Base-by-base conservation (phyloP, 441 rosid genomes). In the Sinapis alba region DNA sequence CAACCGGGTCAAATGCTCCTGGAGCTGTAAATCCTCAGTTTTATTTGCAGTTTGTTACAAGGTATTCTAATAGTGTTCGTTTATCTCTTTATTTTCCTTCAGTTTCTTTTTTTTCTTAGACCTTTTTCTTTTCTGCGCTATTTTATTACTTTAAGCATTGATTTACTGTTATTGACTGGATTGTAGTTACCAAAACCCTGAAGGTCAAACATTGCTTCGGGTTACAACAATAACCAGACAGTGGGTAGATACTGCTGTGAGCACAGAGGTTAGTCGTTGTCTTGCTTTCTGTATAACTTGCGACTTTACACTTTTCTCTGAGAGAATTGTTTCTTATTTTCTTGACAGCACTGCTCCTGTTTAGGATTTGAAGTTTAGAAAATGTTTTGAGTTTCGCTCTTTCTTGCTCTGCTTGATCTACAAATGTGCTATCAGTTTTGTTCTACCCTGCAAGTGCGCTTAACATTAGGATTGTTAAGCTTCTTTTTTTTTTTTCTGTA, bases 241-340 rank as follows among this genome's bases (percentile, higher is more conserved):
- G 67, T 94, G 97, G 98, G 81, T 90, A 54, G 99, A 96, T 79
- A 90, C 86, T 76, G 80, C 98, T 80, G 90, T 90, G 76, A 89
- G 90, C 83, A 80, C 91, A 57, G 97, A 96, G 98, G 99, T 96
- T 76, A 16, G 80, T 75, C 66, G 3, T 71, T 27, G 7, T 66
- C 75, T 28, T 70, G 3, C 18, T 63, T 64, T 69, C 71, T 61
- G 62, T 12, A 27, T 12, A 53, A 66, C 8, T 28, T 62, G 34
- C 27, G 10, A 26, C 26, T 41, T 45, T 58, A 65, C 27, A 5
- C 56, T 41, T 6, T 6, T 47, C 16, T 47, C 21, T 16, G 16
- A 47, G 7, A 16, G 21, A 43, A 43, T n/a, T 43, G 19, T 43
- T 43, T 43, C 47, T 1, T 47, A 3, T 7, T 59, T 65, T 53